These are phyloP conservation scores for Citrus cavaleriei DNA, from an alignment of 345 rosid species.

Conservation along the genomic window DNA sequence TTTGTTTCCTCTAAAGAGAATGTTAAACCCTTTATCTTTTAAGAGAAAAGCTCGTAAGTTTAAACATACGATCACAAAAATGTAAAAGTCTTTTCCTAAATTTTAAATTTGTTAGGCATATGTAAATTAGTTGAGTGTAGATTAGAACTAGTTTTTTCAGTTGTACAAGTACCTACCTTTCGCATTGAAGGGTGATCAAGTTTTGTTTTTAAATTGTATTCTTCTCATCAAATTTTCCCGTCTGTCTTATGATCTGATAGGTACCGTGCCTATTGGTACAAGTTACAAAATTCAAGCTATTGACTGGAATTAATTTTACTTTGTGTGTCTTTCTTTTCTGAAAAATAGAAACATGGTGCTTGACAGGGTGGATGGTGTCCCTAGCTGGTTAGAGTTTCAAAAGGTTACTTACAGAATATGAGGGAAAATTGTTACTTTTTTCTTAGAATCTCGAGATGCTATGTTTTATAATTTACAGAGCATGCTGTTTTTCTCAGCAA, in stretches of 20 bases:
- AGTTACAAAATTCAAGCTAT: not conserved
- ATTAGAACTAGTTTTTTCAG: not conserved
- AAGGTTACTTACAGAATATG: not conserved
- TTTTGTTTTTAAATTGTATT: not conserved
- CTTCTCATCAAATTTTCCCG: not conserved
- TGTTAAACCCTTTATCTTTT: constrained; percentile 38
- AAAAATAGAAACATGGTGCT: not conserved
- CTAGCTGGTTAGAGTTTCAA: not conserved
- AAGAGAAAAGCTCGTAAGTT: constrained; percentile 34
- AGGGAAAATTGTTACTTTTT: not conserved
- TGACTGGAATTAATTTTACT: too few relatives aligned
- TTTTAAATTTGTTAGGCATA: not conserved
- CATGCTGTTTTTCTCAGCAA: not conserved
- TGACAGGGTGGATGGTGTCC: not conserved
- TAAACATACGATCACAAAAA: constrained; percentile 6
- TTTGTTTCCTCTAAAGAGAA: constrained; percentile 35
- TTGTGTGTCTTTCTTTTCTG: not conserved
- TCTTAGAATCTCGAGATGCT: too few relatives aligned
- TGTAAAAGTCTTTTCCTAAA: constrained; percentile 2
- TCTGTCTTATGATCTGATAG: not conserved
- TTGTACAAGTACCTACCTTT: not conserved
- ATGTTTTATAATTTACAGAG: not conserved
- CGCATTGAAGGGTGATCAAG: not conserved
- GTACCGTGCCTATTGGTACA: not conserved
- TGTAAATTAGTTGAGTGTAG: constrained; percentile 10